Evolutionary conservation across 768 basidiomycete genomes (phyloP).

Genomic region (Candolleomyces eurysporus): DNA sequence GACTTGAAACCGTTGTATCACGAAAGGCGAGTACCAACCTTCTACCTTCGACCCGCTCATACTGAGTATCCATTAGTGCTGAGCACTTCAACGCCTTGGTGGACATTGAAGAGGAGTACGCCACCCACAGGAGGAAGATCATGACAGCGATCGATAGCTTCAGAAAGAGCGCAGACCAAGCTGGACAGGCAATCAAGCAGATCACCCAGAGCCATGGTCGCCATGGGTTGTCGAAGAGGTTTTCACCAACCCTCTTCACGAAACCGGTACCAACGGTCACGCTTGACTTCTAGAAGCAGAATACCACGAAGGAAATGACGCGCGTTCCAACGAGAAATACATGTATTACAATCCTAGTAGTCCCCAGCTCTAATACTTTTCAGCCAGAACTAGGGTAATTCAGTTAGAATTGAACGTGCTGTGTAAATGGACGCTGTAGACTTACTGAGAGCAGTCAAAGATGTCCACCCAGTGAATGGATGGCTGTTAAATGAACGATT

Average conservation of each 20-base stretch:
- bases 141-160: slow-evolving; percentile 41
- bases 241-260: slow-evolving; percentile 44
- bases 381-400: slow-evolving; percentile 26
- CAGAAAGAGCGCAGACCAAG: slow-evolving; percentile 35
- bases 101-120: slow-evolving; percentile 54
- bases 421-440: slow-evolving; percentile 13
- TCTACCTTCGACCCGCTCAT: not conserved
- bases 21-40: slow-evolving; percentile 34
- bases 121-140: slow-evolving; percentile 38
- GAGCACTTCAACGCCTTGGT: slow-evolving; percentile 53
- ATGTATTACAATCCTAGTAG: not conserved
- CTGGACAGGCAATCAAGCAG: slow-evolving; percentile 31
- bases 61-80: slow-evolving; percentile 32
- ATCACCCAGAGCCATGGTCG: slow-evolving; percentile 50
- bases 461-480: slow-evolving; percentile 98
- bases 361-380: slow-evolving; percentile 25
- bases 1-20: slow-evolving; percentile 43
- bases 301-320: not conserved
- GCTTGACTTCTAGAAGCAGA: not conserved
- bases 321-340: not conserved
- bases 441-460: slow-evolving; percentile 84
- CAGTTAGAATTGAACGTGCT: not conserved
- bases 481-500: slow-evolving; percentile 49
- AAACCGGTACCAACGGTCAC: slow-evolving; percentile 4
- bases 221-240: slow-evolving; percentile 45